Conservation (phyloP, 805 yeast genomes). For the Wilhelminamyces savonicus region DNA sequence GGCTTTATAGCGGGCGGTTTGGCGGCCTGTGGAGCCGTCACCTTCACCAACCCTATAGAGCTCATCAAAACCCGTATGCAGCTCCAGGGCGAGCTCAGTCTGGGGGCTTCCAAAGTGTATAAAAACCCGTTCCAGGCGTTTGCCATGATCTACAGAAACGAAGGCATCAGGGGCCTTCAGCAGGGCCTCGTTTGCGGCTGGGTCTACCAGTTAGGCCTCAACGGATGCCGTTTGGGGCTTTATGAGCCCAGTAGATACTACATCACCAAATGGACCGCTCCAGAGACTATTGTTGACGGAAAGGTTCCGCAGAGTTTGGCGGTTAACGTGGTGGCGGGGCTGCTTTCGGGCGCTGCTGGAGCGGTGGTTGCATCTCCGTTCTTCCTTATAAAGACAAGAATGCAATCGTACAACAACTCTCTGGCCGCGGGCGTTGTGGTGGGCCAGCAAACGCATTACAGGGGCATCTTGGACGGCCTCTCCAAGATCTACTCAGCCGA, state of each 20-base stretch:
- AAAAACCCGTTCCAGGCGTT: slow-evolving; percentile 85
- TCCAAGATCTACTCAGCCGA: slow-evolving; percentile 53
- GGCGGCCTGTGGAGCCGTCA: slow-evolving; percentile 98
- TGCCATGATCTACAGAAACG: slow-evolving; percentile 61
- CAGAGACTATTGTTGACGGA: slow-evolving; percentile 41
- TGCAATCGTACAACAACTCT: slow-evolving; percentile 66
- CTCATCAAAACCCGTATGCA: slow-evolving; percentile 95
- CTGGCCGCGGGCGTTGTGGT: slow-evolving; percentile 32
- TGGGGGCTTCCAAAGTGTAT: slow-evolving; percentile 49
- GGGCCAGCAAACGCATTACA: slow-evolving; percentile 92
- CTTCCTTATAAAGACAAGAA: slow-evolving; percentile 87
- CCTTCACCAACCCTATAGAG: slow-evolving; percentile 94
- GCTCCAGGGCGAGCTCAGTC: slow-evolving; percentile 81
- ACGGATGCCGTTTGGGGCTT: slow-evolving; percentile 91
- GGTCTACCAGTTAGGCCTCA: slow-evolving; percentile 81
- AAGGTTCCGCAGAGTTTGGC: slow-evolving; percentile 31
- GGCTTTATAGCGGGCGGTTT: slow-evolving; percentile 87
- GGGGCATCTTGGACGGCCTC: slow-evolving; percentile 62
- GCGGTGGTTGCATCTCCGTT: slow-evolving; percentile 88
- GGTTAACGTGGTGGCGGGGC: slow-evolving; percentile 76
- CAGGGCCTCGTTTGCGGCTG: slow-evolving; percentile 89
- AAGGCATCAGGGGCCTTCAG: slow-evolving; percentile 84
- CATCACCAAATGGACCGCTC: slow-evolving; percentile 50
- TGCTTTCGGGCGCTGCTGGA: slow-evolving; percentile 80
- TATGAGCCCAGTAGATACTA: slow-evolving; percentile 79